Conservation (phyloP, 2,329 filamentous ascomycete genomes). For the Diplodia corticola region DNA sequence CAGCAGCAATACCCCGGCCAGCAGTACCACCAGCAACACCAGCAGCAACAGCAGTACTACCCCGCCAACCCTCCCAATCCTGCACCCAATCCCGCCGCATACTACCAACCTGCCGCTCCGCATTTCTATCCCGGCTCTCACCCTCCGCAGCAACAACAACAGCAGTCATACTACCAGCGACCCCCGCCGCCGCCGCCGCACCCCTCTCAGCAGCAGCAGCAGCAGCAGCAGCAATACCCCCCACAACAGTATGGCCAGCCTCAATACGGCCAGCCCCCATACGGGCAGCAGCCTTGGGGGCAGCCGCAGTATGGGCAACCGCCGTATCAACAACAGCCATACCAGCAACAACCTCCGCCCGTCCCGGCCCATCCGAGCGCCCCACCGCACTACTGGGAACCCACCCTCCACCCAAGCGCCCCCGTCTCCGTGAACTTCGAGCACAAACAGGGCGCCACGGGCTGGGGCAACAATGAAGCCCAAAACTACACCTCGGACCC, state of each 20-base stretch:
- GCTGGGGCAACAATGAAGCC: constrained; percentile 63
- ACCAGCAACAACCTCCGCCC: constrained; percentile 35
- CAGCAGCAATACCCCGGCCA: neutral
- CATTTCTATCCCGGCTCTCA: constrained; percentile 22
- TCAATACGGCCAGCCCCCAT: constrained; percentile 27
- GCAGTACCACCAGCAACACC: neutral
- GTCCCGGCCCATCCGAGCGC: constrained; percentile 30
- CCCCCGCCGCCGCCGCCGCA: constrained; percentile 4
- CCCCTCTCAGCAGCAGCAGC: neutral
- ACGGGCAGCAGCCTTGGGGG: constrained; percentile 33
- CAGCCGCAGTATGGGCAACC: constrained; percentile 25
- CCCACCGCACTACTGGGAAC: constrained; percentile 53
- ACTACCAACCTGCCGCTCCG: constrained; percentile 13
- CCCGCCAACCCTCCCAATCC: constrained; percentile 3
- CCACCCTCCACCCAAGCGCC: constrained; percentile 50
- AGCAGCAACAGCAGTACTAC: neutral
- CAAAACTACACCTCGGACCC: constrained; percentile 56
- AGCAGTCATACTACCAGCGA: constrained; percentile 12
- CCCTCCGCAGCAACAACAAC: constrained; percentile 24
- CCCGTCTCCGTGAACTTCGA: constrained; percentile 55
- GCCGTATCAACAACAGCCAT: constrained; percentile 23
- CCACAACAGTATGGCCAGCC: neutral
- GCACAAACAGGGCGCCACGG: constrained; percentile 58
- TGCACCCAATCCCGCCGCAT: neutral
- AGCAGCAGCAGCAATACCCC: constrained; percentile 27